Evolutionary conservation across 495 filamentous ascomycete genomes (phyloP).

Genomic region (Oidiodendron maius): DNA sequence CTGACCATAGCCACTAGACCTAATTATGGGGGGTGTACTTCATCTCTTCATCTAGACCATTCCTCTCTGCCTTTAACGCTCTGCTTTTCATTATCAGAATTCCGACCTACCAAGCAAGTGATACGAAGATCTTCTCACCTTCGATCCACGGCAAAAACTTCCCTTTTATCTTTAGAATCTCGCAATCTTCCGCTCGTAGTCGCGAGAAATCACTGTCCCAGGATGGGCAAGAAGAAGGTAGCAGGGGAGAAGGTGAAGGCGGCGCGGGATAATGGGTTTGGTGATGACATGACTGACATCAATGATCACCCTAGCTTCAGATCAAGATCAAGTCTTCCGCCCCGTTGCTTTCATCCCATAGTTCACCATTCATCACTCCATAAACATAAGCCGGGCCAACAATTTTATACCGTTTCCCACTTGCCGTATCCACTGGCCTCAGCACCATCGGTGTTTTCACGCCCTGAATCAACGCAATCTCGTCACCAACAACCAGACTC

Average conservation of each 20-base stretch:
- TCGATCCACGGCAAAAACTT: conserved; percentile 1
- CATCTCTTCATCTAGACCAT: conserved; percentile 5
- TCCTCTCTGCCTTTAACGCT: conserved; percentile 6
- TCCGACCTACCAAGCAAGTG: conserved; percentile 6
- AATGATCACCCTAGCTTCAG: conserved; percentile 10
- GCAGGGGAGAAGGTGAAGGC: conserved; percentile 9
- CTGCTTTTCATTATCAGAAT: conserved; percentile 9
- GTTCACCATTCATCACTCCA: too few species aligned
- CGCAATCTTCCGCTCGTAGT: conserved; percentile 3
- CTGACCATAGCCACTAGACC: too few species aligned
- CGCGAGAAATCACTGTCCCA: conserved; percentile 4
- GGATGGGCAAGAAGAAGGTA: conserved; percentile 12
- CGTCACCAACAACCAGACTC: too few species aligned
- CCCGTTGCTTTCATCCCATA: too few species aligned
- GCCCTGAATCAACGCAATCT: too few species aligned
- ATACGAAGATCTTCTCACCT: conserved; percentile 8
- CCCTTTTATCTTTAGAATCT: conserved; percentile 4
- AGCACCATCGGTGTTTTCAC: too few species aligned
- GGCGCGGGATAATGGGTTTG: conserved; percentile 6
- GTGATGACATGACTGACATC: conserved; percentile 10
- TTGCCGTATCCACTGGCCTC: too few species aligned
- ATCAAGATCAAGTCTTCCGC: too few species aligned
- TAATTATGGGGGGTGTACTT: too few species aligned
- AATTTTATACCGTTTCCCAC: too few species aligned
- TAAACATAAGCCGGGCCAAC: too few species aligned